phyloP scores from a whole-genome alignment of 225 moss, liverwort and hornwort species.

The Thuidium tamariscinum region DNA sequence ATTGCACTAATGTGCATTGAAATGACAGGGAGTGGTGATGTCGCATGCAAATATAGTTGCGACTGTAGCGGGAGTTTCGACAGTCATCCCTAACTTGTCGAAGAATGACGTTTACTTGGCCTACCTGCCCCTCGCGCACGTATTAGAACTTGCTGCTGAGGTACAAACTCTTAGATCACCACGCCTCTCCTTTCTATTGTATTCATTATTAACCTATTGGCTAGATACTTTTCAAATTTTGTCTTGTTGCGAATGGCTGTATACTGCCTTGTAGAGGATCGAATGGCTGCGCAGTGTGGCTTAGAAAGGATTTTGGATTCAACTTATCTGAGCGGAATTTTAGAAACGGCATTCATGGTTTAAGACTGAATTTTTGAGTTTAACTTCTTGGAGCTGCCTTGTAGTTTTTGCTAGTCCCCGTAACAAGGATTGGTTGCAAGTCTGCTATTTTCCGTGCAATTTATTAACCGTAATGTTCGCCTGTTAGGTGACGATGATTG shows the following conservation, averaged over 20 bases:
- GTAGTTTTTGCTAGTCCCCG: neutral
- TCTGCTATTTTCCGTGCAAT: neutral
- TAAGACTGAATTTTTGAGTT: neutral
- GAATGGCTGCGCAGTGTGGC: neutral
- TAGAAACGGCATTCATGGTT: neutral
- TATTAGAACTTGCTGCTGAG: conserved; percentile 83
- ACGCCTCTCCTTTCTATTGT: neutral
- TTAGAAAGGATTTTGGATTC: neutral
- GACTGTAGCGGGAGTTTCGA: conserved; percentile 63
- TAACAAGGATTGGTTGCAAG: neutral
- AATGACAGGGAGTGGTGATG: conserved; percentile 89
- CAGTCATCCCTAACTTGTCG: conserved; percentile 41
- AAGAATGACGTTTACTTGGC: conserved; percentile 60
- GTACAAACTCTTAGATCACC: neutral
- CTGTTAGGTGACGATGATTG: conserved; percentile 38
- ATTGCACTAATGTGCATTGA: neutral
- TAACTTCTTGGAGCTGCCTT: neutral
- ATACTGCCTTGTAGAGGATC: neutral
- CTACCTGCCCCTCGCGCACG: conserved; percentile 87
- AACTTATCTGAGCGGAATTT: neutral
- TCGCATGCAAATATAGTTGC: conserved; percentile 85
- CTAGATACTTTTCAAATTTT: neutral
- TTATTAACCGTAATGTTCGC: neutral
- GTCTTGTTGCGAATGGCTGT: neutral
- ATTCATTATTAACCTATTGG: neutral